phyloP scores from a whole-genome alignment of 164 flowering plant genomes.

The Santalum album region DNA sequence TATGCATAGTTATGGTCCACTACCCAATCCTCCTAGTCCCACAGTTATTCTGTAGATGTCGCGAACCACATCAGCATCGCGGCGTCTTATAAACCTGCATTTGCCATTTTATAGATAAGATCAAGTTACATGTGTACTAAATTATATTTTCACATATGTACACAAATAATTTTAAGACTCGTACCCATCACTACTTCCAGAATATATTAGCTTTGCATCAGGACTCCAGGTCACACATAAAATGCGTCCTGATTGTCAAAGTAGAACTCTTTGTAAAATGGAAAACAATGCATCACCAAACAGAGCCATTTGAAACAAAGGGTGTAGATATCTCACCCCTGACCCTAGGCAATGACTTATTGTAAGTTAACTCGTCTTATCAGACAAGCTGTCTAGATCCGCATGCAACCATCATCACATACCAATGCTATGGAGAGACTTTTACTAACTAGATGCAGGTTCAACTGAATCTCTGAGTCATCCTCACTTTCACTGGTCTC shows the following conservation, averaged over 20 bases:
- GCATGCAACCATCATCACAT: constrained; percentile 93
- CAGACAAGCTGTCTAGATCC: constrained; percentile 47
- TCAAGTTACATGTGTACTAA: background rate
- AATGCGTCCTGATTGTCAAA: constrained; percentile 46
- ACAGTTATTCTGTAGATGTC: constrained; percentile 84
- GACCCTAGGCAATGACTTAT: constrained; percentile 76
- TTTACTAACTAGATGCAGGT: constrained; percentile 19
- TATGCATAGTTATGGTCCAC: constrained; percentile 64
- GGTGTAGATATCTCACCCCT: constrained; percentile 70
- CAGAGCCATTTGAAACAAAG: background rate
- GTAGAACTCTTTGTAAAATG: background rate
- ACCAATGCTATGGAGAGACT: constrained; percentile 50
- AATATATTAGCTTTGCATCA: constrained; percentile 57
- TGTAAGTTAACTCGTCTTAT: constrained; percentile 43
- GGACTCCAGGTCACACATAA: constrained; percentile 85
- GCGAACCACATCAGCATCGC: constrained; percentile 57
- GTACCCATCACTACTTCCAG: constrained; percentile 98
- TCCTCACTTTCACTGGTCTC: constrained; percentile 45
- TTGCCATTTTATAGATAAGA: background rate
- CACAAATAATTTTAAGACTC: constrained; percentile 12
- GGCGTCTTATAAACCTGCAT: constrained; percentile 79
- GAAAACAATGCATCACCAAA: background rate
- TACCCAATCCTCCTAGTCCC: constrained; percentile 70
- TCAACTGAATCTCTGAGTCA: constrained; percentile 31
- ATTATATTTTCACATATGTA: background rate